A percentile compares a stretch with the other conserved stretches of the same genome.
phyloP scores from a whole-genome alignment of 106 monocot species.

The Chionographis japonica region DNA sequence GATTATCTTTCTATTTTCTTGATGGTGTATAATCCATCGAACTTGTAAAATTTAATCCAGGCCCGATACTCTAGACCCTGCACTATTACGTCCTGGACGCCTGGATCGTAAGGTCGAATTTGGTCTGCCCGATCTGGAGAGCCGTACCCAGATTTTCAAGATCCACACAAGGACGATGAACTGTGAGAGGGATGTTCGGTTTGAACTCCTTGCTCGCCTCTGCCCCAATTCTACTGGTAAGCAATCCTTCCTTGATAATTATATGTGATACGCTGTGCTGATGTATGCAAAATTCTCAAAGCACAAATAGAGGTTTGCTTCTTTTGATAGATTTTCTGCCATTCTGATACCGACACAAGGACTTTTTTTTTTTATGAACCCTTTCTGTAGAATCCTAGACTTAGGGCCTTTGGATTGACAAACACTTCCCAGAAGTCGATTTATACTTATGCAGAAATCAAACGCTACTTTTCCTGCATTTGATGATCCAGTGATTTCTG shows the following conservation, averaged over 20 bases:
- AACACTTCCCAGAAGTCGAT: too few relatives aligned
- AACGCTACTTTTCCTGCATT: too few relatives aligned
- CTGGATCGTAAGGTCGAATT: constrained; percentile 97
- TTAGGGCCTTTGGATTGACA: too few relatives aligned
- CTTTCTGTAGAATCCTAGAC: too few relatives aligned
- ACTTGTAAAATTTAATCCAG: constrained; percentile 24
- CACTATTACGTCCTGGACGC: constrained; percentile 84
- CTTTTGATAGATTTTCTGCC: not conserved
- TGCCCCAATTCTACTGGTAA: constrained; percentile 98
- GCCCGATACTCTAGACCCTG: constrained; percentile 92
- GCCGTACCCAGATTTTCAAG: constrained; percentile 95
- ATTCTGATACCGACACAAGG: too few relatives aligned
- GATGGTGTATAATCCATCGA: not conserved
- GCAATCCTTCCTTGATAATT: not conserved
- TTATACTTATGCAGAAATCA: too few relatives aligned
- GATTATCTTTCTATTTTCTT: not conserved
- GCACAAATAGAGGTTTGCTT: not conserved
- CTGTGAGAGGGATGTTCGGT: constrained; percentile 90
- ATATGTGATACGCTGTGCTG: not conserved
- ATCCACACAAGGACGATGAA: constrained; percentile 98
- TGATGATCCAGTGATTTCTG: too few relatives aligned
- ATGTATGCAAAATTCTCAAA: too few relatives aligned
- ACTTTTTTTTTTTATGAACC: too few relatives aligned
- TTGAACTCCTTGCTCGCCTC: constrained; percentile 95
- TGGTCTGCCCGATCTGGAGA: constrained; percentile 89